These are phyloP conservation scores for Phaffia tasmanica DNA, from an alignment of 768 basidiomycete species.

Conservation along the genomic window DNA sequence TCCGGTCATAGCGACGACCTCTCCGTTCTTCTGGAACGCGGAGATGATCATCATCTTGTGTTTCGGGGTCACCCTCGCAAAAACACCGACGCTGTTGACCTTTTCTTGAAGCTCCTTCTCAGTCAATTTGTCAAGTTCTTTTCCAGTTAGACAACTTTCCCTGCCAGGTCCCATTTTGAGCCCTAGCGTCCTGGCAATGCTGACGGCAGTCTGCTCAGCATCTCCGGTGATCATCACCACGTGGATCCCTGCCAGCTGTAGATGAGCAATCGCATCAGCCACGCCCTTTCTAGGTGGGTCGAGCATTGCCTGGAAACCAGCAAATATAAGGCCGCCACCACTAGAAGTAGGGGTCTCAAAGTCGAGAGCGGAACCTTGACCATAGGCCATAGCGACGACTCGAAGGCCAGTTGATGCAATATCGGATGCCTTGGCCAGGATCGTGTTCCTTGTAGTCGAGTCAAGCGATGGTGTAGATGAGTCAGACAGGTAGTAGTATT, in stretches of 20 bases:
- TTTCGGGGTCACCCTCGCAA: conserved; percentile 87
- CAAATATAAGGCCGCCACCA: conserved; percentile 57
- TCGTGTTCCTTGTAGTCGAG: conserved; percentile 52
- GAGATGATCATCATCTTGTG: conserved; percentile 97
- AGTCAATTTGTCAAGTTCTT: conserved; percentile 71
- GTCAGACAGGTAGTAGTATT: conserved; percentile 78
- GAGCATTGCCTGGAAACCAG: conserved; percentile 86
- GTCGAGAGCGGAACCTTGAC: conserved; percentile 51
- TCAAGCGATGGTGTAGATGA: conserved; percentile 77
- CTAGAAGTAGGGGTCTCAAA: conserved; percentile 34
- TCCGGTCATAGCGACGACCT: conserved; percentile 93
- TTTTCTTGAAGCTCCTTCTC: conserved; percentile 69
- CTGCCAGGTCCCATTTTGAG: conserved; percentile 50
- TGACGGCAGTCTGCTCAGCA: conserved; percentile 76
- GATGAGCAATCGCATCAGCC: conserved; percentile 68
- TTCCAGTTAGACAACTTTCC: conserved; percentile 55
- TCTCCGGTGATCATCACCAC: conserved; percentile 99
- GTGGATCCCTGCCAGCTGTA: conserved; percentile 79
- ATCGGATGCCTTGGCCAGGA: conserved; percentile 58
- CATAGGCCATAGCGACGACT: conserved; percentile 85
- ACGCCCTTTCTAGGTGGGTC: conserved; percentile 91
- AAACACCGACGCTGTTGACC: conserved; percentile 72
- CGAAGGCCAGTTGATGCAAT: conserved; percentile 68
- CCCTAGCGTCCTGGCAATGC: conserved; percentile 77
- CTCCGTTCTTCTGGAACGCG: conserved; percentile 79